Evolutionary conservation across 163 green algal genomes (phyloP).

Genomic region (Scenedesmus sp.): DNA sequence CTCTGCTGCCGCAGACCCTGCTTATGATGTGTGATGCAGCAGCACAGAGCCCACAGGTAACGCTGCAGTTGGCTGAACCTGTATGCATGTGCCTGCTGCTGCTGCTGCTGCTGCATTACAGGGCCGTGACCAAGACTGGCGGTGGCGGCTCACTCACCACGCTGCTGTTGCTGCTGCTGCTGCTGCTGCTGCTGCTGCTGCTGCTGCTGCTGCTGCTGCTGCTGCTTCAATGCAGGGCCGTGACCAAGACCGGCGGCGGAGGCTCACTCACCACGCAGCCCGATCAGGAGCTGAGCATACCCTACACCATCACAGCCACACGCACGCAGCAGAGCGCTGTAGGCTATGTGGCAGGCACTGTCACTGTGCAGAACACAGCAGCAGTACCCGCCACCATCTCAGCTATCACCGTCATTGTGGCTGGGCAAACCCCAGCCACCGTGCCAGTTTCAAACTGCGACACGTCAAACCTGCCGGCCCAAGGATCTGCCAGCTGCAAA

Average conservation of each 20-base stretch:
- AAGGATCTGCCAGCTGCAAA: constrained; percentile 3
- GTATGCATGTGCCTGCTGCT: not conserved
- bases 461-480: not conserved
- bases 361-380: constrained; percentile 32
- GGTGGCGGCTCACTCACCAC: not conserved
- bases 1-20: too few relatives aligned
- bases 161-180: not conserved
- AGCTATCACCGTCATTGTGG: not conserved
- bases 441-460: constrained; percentile 22
- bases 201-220: not conserved
- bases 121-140: constrained; percentile 32
- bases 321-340: not conserved
- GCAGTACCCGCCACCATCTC: not conserved
- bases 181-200: not conserved
- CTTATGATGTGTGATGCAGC: not conserved
- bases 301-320: constrained; percentile 24
- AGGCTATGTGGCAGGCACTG: constrained; percentile 23
- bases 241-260: constrained; percentile 38
- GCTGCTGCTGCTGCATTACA: not conserved
- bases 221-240: not conserved
- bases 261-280: not conserved
- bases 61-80: not conserved
- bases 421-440: not conserved
- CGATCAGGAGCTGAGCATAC: not conserved
- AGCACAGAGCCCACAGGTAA: not conserved